A percentile compares a stretch with the other conserved stretches of the same genome.
phyloP scores from a whole-genome alignment of 345 rosid genomes.

The Ceriops zippeliana region DNA sequence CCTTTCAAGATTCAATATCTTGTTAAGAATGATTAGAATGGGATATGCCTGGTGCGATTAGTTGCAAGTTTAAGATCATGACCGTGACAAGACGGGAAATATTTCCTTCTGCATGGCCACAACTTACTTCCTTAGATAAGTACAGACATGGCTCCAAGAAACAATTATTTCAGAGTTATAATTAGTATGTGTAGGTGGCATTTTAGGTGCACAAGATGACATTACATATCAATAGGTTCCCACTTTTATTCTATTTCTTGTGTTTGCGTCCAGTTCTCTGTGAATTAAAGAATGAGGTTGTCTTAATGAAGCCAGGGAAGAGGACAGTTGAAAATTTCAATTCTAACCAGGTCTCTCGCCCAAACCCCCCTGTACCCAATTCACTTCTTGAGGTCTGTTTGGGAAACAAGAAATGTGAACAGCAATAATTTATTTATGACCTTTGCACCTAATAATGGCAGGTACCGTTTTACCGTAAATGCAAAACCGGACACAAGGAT shows the following conservation, averaged over 20 bases:
- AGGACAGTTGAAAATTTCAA: conserved; percentile 23
- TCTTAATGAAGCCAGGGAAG: conserved; percentile 8
- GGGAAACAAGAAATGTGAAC: conserved; percentile 14
- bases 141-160: conserved; percentile 10
- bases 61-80: conserved; percentile 3
- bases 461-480: background rate
- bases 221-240: conserved; percentile 4
- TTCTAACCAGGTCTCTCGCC: conserved; percentile 13
- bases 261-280: conserved; percentile 13
- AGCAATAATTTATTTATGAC: conserved; percentile 17
- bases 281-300: conserved; percentile 1
- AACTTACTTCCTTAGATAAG: conserved; percentile 7
- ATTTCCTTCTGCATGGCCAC: conserved; percentile 1
- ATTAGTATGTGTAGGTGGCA: conserved; percentile 13
- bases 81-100: conserved; percentile 5
- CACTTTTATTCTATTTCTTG: conserved; percentile 22
- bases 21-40: background rate
- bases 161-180: conserved; percentile 12
- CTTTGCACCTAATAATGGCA: conserved; percentile 21
- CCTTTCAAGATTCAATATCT: background rate
- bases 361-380: background rate
- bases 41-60: background rate
- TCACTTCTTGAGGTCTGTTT: conserved; percentile 1
- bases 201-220: conserved; percentile 21
- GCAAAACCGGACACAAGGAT: background rate